Conservation (phyloP, 1,284 basidiomycete genomes). For the Amylostereum areolatum region DNA sequence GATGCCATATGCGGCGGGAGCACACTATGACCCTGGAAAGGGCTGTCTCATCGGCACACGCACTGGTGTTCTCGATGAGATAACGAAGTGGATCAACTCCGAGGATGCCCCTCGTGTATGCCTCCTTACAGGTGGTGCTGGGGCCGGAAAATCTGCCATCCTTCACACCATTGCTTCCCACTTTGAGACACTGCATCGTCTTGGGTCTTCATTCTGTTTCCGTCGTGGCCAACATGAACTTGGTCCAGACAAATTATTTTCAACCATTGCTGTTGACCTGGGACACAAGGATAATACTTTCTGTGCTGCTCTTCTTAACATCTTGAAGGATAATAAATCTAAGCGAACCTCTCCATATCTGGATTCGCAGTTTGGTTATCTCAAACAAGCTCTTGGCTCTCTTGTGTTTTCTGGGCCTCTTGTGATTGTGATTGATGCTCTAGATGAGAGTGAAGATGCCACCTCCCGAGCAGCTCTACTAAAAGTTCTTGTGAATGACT, state of each 20-base stretch:
- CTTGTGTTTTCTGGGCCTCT: conserved; percentile 11
- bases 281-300: conserved; percentile 1
- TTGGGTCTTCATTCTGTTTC: conserved; percentile 24
- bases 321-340: no score
- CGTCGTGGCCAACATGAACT: conserved; percentile 2
- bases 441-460: conserved; percentile 12
- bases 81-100: conserved; percentile 14
- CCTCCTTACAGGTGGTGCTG: conserved; percentile 13
- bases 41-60: conserved; percentile 12
- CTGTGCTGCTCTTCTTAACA: no score
- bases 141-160: conserved; percentile 17
- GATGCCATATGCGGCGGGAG: conserved; percentile 14
- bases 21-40: conserved; percentile 8
- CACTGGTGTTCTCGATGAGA: conserved; percentile 11
- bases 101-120: conserved; percentile 8
- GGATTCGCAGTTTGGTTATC: no score
- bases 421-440: conserved; percentile 16
- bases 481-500: neutral
- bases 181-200: conserved; percentile 8
- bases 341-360: no score
- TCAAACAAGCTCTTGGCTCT: no score
- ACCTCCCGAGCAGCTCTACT: neutral
- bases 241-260: conserved; percentile 10
- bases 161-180: conserved; percentile 12
- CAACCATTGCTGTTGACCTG: conserved; percentile 15